A percentile compares a stretch with the other conserved stretches of the same genome.
phyloP scores from a whole-genome alignment of 352 stramenopile genomes.

The Phytophthora podocarpi region DNA sequence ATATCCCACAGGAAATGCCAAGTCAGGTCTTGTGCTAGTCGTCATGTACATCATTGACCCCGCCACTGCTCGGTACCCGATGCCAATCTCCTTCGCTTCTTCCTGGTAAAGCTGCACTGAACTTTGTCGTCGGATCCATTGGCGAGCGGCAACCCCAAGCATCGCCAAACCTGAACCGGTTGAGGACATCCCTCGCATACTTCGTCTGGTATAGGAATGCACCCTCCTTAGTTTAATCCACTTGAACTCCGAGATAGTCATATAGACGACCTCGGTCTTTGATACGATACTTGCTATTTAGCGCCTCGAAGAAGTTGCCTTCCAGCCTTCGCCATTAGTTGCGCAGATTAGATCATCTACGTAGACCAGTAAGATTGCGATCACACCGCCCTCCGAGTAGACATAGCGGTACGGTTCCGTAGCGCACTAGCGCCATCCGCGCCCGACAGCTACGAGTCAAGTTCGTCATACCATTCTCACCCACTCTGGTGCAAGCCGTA shows the following conservation, averaged over 20 bases:
- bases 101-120: background rate
- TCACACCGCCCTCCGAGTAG: background rate
- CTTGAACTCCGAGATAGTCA: background rate
- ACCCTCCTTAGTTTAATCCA: background rate
- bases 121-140: conserved; percentile 3
- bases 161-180: background rate
- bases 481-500: conserved; percentile 7
- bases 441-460: background rate
- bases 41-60: conserved; percentile 7
- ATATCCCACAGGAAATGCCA: conserved; percentile 1
- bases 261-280: background rate
- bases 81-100: background rate
- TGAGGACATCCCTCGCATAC: background rate
- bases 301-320: background rate
- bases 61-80: conserved; percentile 7
- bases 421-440: background rate
- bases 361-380: conserved; percentile 5
- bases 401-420: conserved; percentile 12
- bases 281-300: background rate
- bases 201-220: background rate
- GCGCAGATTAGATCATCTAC: conserved; percentile 9
- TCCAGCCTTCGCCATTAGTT: conserved; percentile 4
- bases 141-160: background rate
- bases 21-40: conserved; percentile 3
- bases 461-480: conserved; percentile 4